Evolutionary conservation across 768 basidiomycete genomes (phyloP).

Genomic region (Phlebiopsis flavidoalba): DNA sequence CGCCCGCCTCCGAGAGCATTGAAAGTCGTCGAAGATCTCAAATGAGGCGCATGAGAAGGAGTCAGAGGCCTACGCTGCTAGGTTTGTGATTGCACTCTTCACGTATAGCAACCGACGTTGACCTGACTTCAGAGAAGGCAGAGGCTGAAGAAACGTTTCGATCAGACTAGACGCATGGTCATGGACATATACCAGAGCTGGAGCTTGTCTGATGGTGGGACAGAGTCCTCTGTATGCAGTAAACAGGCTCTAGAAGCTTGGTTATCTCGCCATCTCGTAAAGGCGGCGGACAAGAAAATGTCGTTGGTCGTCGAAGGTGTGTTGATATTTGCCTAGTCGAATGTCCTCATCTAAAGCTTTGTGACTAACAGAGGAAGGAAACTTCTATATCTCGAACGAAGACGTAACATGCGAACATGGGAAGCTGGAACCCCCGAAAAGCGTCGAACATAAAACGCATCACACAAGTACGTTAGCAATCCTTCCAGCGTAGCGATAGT

Average conservation of each 20-base stretch:
- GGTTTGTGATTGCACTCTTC: neutral
- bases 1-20: slow-evolving; percentile 52
- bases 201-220: slow-evolving; percentile 41
- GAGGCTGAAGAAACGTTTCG: slow-evolving; percentile 39
- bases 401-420: slow-evolving; percentile 63
- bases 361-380: neutral
- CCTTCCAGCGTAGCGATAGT: neutral
- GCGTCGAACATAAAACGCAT: slow-evolving; percentile 66
- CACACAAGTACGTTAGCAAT: slow-evolving; percentile 36
- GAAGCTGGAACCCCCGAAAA: slow-evolving; percentile 53
- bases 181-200: slow-evolving; percentile 59
- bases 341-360: neutral
- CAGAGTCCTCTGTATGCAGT: slow-evolving; percentile 57
- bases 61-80: slow-evolving; percentile 16
- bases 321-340: neutral
- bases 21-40: slow-evolving; percentile 48
- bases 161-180: slow-evolving; percentile 46
- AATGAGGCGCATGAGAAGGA: slow-evolving; percentile 49
- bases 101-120: neutral
- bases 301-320: neutral
- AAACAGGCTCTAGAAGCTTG: slow-evolving; percentile 56
- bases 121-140: slow-evolving; percentile 36
- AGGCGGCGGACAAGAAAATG: slow-evolving; percentile 20
- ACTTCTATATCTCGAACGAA: slow-evolving; percentile 22
- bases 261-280: slow-evolving; percentile 41